phyloP scores from a whole-genome alignment of 2,329 filamentous ascomycete species.

The Triangularia verruculosa region DNA sequence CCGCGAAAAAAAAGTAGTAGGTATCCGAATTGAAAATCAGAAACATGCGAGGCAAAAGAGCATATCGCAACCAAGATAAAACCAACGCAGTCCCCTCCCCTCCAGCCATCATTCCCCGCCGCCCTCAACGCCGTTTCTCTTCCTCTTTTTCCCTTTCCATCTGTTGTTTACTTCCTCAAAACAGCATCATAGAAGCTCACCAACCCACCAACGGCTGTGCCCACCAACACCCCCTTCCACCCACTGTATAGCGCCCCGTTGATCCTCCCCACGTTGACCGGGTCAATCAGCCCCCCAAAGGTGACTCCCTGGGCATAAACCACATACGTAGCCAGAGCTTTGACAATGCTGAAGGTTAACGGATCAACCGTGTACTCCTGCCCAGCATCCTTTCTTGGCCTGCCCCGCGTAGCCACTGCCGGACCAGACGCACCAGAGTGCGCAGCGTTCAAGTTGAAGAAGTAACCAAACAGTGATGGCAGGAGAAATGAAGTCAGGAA shows the following conservation, averaged over 20 bases:
- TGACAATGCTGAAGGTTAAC: constrained; percentile 83
- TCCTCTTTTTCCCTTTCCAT: not conserved
- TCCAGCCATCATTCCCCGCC: not conserved
- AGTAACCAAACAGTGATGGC: constrained; percentile 74
- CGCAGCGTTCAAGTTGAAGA: constrained; percentile 73
- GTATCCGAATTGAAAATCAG: not conserved
- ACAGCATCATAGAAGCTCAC: constrained; percentile 76
- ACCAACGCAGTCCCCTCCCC: not conserved
- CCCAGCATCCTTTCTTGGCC: not conserved
- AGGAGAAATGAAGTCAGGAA: constrained; percentile 65
- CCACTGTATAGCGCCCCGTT: constrained; percentile 67
- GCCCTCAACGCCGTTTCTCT: not conserved
- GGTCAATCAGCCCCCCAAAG: constrained; percentile 60
- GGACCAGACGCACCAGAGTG: not conserved
- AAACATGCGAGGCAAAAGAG: too few species aligned
- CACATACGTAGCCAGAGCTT: constrained; percentile 77
- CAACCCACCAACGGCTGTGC: constrained; percentile 64
- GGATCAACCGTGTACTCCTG: constrained; percentile 67
- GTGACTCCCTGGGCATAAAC: constrained; percentile 69
- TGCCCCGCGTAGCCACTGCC: not conserved
- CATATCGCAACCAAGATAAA: not conserved
- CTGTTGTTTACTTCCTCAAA: constrained; percentile 57
- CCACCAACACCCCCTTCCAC: constrained; percentile 66
- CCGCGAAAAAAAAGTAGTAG: not conserved
- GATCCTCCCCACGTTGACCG: constrained; percentile 59